These are phyloP conservation scores for Stagonosporopsis rhizophila DNA, from an alignment of 2,329 filamentous ascomycete species.

Conservation along the genomic window DNA sequence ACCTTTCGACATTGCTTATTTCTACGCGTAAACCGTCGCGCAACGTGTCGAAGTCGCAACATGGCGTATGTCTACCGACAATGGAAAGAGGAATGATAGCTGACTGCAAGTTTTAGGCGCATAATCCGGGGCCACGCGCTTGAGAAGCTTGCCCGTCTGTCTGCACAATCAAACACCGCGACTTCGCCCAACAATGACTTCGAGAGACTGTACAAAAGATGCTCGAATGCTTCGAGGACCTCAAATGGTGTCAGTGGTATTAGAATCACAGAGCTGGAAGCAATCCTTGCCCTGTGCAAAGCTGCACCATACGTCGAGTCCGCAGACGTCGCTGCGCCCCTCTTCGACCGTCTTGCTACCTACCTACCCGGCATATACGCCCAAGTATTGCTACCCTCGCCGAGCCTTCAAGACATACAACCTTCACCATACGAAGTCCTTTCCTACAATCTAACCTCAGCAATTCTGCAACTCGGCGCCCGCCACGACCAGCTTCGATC, in stretches of 20 bases:
- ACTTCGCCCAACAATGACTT: slow-evolving; percentile 48
- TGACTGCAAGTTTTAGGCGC: slow-evolving; percentile 29
- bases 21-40: slow-evolving; percentile 9
- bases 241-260: slow-evolving; percentile 4
- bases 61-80: slow-evolving; percentile 9
- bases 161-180: slow-evolving; percentile 47
- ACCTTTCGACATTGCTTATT: slow-evolving; percentile 2
- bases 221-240: slow-evolving; percentile 30
- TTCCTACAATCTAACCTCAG: slow-evolving; percentile 77
- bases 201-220: slow-evolving; percentile 52
- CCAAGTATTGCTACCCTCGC: slow-evolving; percentile 79
- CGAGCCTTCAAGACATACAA: slow-evolving; percentile 81
- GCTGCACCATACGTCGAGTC: slow-evolving; percentile 79
- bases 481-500: slow-evolving; percentile 74
- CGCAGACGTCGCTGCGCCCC: slow-evolving; percentile 74
- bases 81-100: not conserved
- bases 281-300: slow-evolving; percentile 88
- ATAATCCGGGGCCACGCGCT: slow-evolving; percentile 57
- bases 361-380: slow-evolving; percentile 86
- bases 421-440: slow-evolving; percentile 89
- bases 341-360: slow-evolving; percentile 78
- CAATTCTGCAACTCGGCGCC: slow-evolving; percentile 80
- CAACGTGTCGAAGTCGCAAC: slow-evolving; percentile 1
- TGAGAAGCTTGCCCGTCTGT: slow-evolving; percentile 58
- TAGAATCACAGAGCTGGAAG: slow-evolving; percentile 90